Conservation (phyloP, 345 rosid species). For the Turnera subulata region DNA sequence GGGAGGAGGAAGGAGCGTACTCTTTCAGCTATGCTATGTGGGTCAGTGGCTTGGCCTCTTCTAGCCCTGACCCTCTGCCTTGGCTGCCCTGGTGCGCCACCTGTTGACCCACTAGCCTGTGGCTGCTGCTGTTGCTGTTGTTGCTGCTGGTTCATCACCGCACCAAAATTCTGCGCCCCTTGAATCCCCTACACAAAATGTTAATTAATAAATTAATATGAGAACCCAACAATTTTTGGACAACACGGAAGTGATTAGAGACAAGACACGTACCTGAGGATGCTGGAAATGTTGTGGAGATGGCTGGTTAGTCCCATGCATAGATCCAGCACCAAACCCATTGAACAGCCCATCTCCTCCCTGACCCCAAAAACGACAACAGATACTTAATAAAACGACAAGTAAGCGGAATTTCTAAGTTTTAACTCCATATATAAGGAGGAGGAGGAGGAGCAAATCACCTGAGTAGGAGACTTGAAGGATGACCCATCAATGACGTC, state of each 20-base stretch:
- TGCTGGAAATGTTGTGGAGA: conserved; percentile 51
- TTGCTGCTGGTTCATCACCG: conserved; percentile 27
- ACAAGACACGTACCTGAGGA: conserved; percentile 32
- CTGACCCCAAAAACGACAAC: conserved; percentile 27
- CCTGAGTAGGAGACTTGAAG: conserved; percentile 41
- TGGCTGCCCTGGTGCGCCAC: conserved; percentile 58
- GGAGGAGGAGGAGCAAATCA: not conserved
- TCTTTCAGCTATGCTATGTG: conserved; percentile 96
- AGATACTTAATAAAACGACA: not conserved
- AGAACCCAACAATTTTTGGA: too few species aligned
- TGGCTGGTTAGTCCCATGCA: conserved; percentile 40
- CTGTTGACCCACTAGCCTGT: conserved; percentile 48
- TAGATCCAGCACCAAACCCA: conserved; percentile 54
- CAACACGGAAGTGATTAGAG: conserved; percentile 1
- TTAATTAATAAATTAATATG: not conserved
- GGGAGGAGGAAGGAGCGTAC: conserved; percentile 28
- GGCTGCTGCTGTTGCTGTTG: too few species aligned
- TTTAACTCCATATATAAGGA: too few species aligned
- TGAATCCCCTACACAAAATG: conserved; percentile 16
- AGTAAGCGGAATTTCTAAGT: not conserved
- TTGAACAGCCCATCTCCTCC: conserved; percentile 48
- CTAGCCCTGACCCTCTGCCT: conserved; percentile 87
- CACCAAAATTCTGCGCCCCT: conserved; percentile 28
- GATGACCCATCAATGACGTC: conserved; percentile 44
- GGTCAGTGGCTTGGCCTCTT: conserved; percentile 99